A percentile compares a stretch with the other conserved stretches of the same genome.
Evolutionary conservation across 306 rosid species (phyloP).

Genomic region (Adenanthera pavonina): DNA sequence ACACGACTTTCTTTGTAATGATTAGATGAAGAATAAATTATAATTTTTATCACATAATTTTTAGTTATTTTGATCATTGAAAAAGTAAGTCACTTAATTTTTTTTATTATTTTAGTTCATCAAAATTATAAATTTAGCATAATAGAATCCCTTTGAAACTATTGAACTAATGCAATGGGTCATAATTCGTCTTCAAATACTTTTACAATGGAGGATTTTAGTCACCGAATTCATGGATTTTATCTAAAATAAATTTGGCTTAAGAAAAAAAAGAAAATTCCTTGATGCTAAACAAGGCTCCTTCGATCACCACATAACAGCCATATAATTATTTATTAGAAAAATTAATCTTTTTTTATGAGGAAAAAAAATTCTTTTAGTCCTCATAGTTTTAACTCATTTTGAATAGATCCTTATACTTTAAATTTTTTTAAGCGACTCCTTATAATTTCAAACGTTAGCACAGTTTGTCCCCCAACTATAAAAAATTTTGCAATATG

Average conservation of each 20-base stretch:
- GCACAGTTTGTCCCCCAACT: no score
- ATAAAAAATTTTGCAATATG: no score
- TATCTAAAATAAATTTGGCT: neutral
- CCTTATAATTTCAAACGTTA: no score
- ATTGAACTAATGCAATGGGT: neutral
- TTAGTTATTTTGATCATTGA: neutral
- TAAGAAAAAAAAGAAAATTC: no score
- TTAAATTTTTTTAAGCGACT: no score
- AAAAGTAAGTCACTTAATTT: neutral
- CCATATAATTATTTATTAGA: no score
- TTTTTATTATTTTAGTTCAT: neutral
- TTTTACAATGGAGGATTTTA: neutral
- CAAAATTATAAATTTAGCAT: neutral
- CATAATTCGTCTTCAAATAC: neutral
- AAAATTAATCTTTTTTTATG: no score
- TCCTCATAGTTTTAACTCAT: no score
- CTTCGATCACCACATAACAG: neutral
- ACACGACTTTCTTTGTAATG: neutral
- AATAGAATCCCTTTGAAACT: neutral
- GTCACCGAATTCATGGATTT: neutral
- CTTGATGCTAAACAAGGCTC: no score
- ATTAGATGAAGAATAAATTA: neutral
- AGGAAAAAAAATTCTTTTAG: no score
- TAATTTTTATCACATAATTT: neutral
- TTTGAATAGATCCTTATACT: no score